A percentile compares a stretch with the other conserved stretches of the same genome.
phyloP scores from a whole-genome alignment of 1,139 yeast species.

The Pichia sp. region DNA sequence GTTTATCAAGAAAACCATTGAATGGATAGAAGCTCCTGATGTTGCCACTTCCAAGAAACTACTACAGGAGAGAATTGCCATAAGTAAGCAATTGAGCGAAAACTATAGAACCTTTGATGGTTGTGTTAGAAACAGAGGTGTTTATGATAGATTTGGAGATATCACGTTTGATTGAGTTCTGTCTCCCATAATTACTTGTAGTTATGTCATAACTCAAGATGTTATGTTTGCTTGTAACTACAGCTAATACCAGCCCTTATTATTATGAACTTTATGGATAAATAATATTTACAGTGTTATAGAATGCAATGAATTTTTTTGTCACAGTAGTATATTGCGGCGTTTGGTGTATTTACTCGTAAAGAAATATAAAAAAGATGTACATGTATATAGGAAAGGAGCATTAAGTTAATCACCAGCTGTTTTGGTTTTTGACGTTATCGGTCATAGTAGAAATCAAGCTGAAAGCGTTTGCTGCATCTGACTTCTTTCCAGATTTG shows the following conservation, averaged over 20 bases:
- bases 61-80: slow-evolving; percentile 43
- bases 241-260: background rate
- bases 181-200: background rate
- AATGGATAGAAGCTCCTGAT: slow-evolving; percentile 60
- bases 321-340: background rate
- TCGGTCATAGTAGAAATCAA: background rate
- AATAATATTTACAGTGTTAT: background rate
- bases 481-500: background rate
- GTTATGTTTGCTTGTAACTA: background rate
- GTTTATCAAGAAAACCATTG: slow-evolving; percentile 55
- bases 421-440: background rate
- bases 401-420: background rate
- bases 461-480: background rate
- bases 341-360: background rate
- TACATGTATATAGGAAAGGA: background rate
- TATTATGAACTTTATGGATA: background rate
- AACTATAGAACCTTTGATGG: slow-evolving; percentile 68
- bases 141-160: slow-evolving; percentile 45
- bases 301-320: background rate
- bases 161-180: slow-evolving; percentile 12
- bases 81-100: slow-evolving; percentile 46
- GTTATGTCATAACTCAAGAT: too few species aligned
- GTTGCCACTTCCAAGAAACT: slow-evolving; percentile 39
- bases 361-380: background rate
- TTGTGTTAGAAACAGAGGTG: slow-evolving; percentile 62